Evolutionary conservation across 2,329 filamentous ascomycete genomes (phyloP).

Genomic region (Aspergillus ustus): DNA sequence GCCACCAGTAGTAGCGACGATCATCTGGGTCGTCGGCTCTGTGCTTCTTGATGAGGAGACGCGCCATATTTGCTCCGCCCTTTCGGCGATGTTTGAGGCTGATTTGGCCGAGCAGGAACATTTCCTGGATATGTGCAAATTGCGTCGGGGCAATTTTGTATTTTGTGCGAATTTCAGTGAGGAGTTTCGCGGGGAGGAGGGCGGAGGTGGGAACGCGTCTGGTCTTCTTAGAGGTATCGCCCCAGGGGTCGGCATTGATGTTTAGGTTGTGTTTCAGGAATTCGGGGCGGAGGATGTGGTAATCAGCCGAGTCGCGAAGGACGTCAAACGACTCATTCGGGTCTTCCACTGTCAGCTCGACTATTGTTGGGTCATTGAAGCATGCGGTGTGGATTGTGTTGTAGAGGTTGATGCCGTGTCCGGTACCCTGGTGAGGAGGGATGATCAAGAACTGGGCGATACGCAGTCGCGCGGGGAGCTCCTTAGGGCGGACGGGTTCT

Average conservation of each 20-base stretch:
- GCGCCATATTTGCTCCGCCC: slow-evolving; percentile 56
- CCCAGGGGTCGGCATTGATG: slow-evolving; percentile 51
- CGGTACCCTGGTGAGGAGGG: slow-evolving; percentile 80
- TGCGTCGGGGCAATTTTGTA: slow-evolving; percentile 66
- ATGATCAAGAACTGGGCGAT: slow-evolving; percentile 94
- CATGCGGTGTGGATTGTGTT: slow-evolving; percentile 74
- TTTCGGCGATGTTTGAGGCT: slow-evolving; percentile 52
- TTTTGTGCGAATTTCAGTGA: slow-evolving; percentile 55
- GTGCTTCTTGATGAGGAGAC: slow-evolving; percentile 53
- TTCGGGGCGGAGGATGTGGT: slow-evolving; percentile 58
- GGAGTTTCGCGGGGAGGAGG: slow-evolving; percentile 57
- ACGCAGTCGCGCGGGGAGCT: slow-evolving; percentile 76
- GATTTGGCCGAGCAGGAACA: slow-evolving; percentile 65
- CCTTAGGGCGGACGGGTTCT: slow-evolving; percentile 55
- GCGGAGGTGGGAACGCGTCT: slow-evolving; percentile 54
- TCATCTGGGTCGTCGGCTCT: slow-evolving; percentile 59
- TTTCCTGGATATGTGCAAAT: slow-evolving; percentile 65
- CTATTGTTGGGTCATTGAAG: slow-evolving; percentile 68
- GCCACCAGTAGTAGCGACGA: slow-evolving; percentile 68
- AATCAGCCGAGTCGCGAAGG: slow-evolving; percentile 66
- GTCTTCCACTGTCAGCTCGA: slow-evolving; percentile 91
- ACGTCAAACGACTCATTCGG: slow-evolving; percentile 75
- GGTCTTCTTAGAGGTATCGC: slow-evolving; percentile 38
- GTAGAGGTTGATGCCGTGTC: slow-evolving; percentile 81
- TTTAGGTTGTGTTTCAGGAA: slow-evolving; percentile 54